These are phyloP conservation scores for Fragaria nilgerrensis DNA, from an alignment of 306 rosid genomes.

Conservation along the genomic window DNA sequence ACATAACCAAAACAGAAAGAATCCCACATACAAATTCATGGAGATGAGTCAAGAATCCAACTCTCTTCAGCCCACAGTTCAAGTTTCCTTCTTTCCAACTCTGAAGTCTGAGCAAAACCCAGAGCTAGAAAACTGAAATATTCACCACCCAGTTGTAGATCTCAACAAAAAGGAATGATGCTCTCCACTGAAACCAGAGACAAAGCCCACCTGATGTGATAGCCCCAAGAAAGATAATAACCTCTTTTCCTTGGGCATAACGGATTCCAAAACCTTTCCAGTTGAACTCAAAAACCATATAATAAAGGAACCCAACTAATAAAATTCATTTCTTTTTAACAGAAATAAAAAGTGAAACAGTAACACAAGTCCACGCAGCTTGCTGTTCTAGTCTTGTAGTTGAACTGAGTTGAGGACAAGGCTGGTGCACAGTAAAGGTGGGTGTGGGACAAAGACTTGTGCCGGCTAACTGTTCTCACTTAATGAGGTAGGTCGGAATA, in stretches of 20 bases:
- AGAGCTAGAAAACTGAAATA: conserved; percentile 25
- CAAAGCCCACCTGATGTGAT: conserved; percentile 40
- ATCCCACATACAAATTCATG: conserved; percentile 7
- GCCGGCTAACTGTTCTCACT: background rate
- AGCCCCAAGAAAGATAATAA: conserved; percentile 31
- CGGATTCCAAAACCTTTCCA: conserved; percentile 11
- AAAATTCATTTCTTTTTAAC: background rate
- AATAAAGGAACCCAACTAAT: background rate
- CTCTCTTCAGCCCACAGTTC: conserved; percentile 3
- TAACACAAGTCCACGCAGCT: background rate
- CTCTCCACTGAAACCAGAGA: conserved; percentile 25
- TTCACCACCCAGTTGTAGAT: conserved; percentile 32
- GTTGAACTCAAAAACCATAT: background rate
- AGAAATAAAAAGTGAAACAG: background rate
- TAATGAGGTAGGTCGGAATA: background rate
- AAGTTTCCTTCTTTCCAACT: conserved; percentile 5
- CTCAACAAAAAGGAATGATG: conserved; percentile 31
- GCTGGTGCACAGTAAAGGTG: background rate
- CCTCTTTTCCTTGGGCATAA: conserved; percentile 3
- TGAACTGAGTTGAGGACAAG: background rate
- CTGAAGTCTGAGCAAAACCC: conserved; percentile 13
- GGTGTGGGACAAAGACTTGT: background rate
- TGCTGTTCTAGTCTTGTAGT: background rate
- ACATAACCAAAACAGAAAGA: too few relatives aligned
- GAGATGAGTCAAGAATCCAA: background rate